Evolutionary conservation across 2,329 filamentous ascomycete species (phyloP).

Genomic region (Aspergillus proliferans): DNA sequence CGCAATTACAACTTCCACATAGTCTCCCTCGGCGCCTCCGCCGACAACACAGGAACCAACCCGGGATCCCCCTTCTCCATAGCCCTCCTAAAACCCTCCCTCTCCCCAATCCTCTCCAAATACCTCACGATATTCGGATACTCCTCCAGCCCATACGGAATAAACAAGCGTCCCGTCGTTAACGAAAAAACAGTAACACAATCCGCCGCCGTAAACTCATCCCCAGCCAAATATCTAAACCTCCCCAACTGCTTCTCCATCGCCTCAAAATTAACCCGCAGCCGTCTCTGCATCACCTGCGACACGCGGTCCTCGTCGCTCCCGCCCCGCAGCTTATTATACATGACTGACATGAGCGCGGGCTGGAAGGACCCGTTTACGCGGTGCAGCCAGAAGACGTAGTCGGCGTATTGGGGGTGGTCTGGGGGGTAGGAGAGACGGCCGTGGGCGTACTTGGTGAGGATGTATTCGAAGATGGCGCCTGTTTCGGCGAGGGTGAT

Average conservation of each 20-base stretch:
- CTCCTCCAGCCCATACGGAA: slow-evolving; percentile 35
- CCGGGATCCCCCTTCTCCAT: slow-evolving; percentile 47
- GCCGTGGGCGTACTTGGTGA: slow-evolving; percentile 47
- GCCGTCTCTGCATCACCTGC: slow-evolving; percentile 26
- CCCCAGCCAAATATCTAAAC: slow-evolving; percentile 54
- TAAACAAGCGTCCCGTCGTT: slow-evolving; percentile 55
- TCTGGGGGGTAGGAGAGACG: slow-evolving; percentile 42
- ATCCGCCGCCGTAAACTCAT: slow-evolving; percentile 59
- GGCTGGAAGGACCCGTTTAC: slow-evolving; percentile 44
- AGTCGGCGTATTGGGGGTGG: slow-evolving; percentile 51
- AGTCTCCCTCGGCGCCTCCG: too few species aligned
- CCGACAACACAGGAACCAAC: slow-evolving; percentile 26
- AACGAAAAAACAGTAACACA: slow-evolving; percentile 57
- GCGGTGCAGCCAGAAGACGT: slow-evolving; percentile 61
- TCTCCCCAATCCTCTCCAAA: slow-evolving; percentile 38
- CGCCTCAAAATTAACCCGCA: slow-evolving; percentile 36
- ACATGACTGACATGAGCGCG: slow-evolving; percentile 34
- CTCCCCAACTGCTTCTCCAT: slow-evolving; percentile 46
- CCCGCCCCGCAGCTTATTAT: slow-evolving; percentile 17
- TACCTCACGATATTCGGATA: slow-evolving; percentile 44
- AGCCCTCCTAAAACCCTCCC: slow-evolving; percentile 45
- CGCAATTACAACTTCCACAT: too few species aligned
- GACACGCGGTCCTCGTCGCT: slow-evolving; percentile 23
- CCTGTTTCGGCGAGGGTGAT: slow-evolving; percentile 54
- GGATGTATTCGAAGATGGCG: slow-evolving; percentile 59